phyloP scores from a whole-genome alignment of 805 yeast species.

The Kluyveromyces dobzhanskii region DNA sequence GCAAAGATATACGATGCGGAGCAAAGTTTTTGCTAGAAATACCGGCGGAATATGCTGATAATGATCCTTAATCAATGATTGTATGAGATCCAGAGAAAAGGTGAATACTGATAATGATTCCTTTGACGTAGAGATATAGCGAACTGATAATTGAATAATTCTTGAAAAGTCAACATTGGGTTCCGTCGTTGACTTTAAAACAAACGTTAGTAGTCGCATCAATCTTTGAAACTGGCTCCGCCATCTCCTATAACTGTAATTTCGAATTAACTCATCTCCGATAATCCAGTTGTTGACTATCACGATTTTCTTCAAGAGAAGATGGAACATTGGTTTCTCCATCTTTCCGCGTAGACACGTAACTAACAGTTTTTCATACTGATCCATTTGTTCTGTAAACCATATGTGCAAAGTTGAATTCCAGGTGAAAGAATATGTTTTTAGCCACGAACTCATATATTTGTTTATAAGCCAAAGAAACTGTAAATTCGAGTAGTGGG shows the following conservation, averaged over 20 bases:
- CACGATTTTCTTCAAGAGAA: not conserved
- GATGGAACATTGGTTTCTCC: not conserved
- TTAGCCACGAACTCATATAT: not conserved
- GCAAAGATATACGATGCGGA: not conserved
- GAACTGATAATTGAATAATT: not conserved
- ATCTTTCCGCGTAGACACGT: conserved; percentile 1
- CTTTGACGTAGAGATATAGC: not conserved
- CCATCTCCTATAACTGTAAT: conserved; percentile 11
- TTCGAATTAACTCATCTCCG: not conserved
- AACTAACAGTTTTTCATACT: not conserved
- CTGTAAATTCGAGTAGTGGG: conserved; percentile 1
- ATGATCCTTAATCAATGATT: not conserved
- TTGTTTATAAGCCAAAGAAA: conserved; percentile 1
- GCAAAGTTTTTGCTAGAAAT: not conserved
- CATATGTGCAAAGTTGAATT: not conserved
- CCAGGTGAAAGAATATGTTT: not conserved
- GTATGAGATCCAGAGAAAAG: not conserved
- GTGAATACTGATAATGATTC: not conserved
- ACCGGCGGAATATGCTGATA: not conserved
- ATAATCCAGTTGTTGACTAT: conserved; percentile 1
- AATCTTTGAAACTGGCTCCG: conserved; percentile 19
- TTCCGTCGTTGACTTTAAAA: conserved; percentile 14
- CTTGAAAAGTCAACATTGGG: not conserved
- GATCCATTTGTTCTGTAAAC: not conserved
- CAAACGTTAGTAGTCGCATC: conserved; percentile 19